These are phyloP conservation scores for Fusarium sororula DNA, from an alignment of 2,329 filamentous ascomycete genomes.

Conservation along the genomic window DNA sequence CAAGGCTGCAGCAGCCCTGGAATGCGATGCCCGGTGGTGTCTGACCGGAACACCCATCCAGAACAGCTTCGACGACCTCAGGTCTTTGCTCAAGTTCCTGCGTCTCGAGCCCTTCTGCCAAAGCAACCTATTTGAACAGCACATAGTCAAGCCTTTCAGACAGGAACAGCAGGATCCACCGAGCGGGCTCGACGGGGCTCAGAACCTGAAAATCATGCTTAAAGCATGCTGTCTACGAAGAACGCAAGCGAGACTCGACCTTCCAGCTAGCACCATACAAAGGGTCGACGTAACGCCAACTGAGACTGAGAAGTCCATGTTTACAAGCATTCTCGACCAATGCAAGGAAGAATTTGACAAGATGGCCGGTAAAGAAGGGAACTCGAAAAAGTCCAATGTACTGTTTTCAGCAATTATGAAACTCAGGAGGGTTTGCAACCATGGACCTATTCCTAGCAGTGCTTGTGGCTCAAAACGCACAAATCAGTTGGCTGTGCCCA, in stretches of 20 bases:
- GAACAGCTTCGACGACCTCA: not conserved
- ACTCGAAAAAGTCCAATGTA: not conserved
- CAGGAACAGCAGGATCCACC: rapidly evolving
- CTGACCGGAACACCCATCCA: not conserved
- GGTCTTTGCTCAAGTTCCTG: not conserved
- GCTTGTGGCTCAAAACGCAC: rapidly evolving
- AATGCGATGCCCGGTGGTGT: rapidly evolving
- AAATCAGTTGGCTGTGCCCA: rapidly evolving
- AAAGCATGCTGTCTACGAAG: not conserved
- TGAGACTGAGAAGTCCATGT: rapidly evolving
- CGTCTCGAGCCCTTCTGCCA: not conserved
- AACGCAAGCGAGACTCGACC: rapidly evolving
- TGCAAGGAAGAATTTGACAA: not conserved
- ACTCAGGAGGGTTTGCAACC: constrained; percentile 2
- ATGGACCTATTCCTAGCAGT: not conserved
- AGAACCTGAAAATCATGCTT: not conserved
- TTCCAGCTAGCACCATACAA: rapidly evolving
- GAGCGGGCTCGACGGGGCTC: rapidly evolving
- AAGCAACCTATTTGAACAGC: not conserved
- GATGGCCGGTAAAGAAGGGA: not conserved
- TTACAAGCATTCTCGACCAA: not conserved
- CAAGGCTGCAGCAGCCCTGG: rapidly evolving
- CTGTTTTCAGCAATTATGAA: constrained; percentile 5
- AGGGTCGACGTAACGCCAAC: not conserved
- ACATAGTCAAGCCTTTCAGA: not conserved